Conservation (phyloP, 1,139 yeast species). For the Pichia sp. region DNA sequence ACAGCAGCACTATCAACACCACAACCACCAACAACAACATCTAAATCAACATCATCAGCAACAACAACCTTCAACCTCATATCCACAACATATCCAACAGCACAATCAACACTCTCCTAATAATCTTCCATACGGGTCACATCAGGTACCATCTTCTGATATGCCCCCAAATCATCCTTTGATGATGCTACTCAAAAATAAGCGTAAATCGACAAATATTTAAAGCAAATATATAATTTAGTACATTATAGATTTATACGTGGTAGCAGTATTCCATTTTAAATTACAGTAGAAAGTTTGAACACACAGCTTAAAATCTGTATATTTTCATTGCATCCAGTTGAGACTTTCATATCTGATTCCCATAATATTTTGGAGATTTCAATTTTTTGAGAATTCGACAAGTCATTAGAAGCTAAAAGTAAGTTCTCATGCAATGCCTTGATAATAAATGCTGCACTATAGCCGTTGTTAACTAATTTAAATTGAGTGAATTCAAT, state of each 20-base stretch:
- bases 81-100: background rate
- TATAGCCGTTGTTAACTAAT: conserved; percentile 72
- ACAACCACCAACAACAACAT: conserved; percentile 3
- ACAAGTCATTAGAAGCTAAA: conserved; percentile 33
- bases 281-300: conserved; percentile 41
- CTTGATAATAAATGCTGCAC: conserved; percentile 69
- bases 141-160: background rate
- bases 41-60: conserved; percentile 3
- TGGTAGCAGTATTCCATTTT: conserved; percentile 1
- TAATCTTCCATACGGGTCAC: background rate
- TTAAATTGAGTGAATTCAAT: conserved; percentile 39
- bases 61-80: conserved; percentile 1
- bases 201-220: conserved; percentile 6
- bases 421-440: conserved; percentile 76
- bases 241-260: background rate
- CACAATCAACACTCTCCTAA: background rate
- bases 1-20: background rate
- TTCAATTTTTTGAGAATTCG: conserved; percentile 50
- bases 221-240: background rate
- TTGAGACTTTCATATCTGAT: conserved; percentile 65
- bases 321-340: conserved; percentile 87
- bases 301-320: conserved; percentile 67
- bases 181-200: conserved; percentile 9
- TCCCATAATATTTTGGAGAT: conserved; percentile 62
- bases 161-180: conserved; percentile 10